A percentile compares a stretch with the other conserved stretches of the same genome.
Conservation (phyloP, 495 filamentous ascomycete species). For the Parathielavia appendiculata region DNA sequence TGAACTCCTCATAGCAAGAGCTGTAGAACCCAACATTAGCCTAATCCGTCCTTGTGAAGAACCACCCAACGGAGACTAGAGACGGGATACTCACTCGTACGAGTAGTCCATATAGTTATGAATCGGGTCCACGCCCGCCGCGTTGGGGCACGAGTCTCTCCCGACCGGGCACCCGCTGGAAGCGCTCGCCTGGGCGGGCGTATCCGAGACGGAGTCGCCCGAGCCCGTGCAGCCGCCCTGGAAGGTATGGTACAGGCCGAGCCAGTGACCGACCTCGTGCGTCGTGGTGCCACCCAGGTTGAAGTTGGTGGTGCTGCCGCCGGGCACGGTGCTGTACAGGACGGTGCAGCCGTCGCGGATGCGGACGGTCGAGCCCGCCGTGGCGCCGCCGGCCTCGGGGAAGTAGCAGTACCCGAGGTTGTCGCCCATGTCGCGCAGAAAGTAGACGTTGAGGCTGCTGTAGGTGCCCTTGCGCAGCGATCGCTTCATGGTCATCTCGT, state of each 20-base stretch:
- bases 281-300: constrained; percentile 56
- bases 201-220: constrained; percentile 57
- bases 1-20: constrained; percentile 46
- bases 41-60: too few relatives aligned
- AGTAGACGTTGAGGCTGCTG: constrained; percentile 59
- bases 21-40: constrained; percentile 8
- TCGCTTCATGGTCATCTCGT: constrained; percentile 53
- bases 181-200: constrained; percentile 48
- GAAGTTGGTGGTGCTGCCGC: constrained; percentile 47
- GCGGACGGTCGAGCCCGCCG: constrained; percentile 36
- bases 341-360: constrained; percentile 57
- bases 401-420: constrained; percentile 57
- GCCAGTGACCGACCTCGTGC: constrained; percentile 66
- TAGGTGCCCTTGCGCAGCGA: constrained; percentile 58
- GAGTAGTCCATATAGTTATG: constrained; percentile 65
- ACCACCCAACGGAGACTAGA: background rate
- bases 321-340: constrained; percentile 50
- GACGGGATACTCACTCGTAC: constrained; percentile 42
- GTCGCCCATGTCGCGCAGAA: constrained; percentile 48
- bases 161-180: constrained; percentile 54
- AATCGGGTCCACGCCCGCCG: constrained; percentile 51
- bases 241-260: constrained; percentile 62
- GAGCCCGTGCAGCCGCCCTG: constrained; percentile 53
- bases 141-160: constrained; percentile 49
- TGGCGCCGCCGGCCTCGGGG: constrained; percentile 29